Evolutionary conservation across 352 stramenopile genomes (phyloP).

Genomic region (Blastocystis sp.): DNA sequence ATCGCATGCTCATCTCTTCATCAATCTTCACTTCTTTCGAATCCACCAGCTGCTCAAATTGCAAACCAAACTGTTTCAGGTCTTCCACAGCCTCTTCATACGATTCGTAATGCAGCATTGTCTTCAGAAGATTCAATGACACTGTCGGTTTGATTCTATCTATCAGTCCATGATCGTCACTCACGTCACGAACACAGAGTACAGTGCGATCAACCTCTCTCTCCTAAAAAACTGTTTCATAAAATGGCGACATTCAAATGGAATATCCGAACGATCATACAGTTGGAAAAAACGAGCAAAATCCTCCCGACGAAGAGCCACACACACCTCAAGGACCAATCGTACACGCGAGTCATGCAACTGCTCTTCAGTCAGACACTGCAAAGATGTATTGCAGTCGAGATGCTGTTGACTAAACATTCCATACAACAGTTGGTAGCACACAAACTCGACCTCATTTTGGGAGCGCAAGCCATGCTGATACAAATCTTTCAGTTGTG

Average conservation of each 20-base stretch:
- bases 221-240: conserved; percentile 48
- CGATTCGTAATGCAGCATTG: background rate
- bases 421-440: conserved; percentile 70
- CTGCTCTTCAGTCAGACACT: background rate
- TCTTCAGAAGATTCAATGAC: conserved; percentile 3
- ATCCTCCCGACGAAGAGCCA: conserved; percentile 18
- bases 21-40: background rate
- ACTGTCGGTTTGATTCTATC: conserved; percentile 39
- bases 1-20: background rate
- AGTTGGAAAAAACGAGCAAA: background rate
- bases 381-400: conserved; percentile 5
- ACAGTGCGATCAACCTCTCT: background rate
- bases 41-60: background rate
- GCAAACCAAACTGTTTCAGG: conserved; percentile 30
- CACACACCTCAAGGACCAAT: background rate
- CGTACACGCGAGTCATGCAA: background rate
- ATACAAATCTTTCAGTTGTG: conserved; percentile 67
- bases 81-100: background rate
- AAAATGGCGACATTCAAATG: conserved; percentile 29
- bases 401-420: conserved; percentile 63
- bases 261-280: background rate
- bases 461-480: background rate
- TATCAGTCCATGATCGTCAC: background rate
- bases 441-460: conserved; percentile 66
- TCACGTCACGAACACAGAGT: conserved; percentile 8